Conservation (phyloP, 768 basidiomycete genomes). For the Boletus edulis region DNA sequence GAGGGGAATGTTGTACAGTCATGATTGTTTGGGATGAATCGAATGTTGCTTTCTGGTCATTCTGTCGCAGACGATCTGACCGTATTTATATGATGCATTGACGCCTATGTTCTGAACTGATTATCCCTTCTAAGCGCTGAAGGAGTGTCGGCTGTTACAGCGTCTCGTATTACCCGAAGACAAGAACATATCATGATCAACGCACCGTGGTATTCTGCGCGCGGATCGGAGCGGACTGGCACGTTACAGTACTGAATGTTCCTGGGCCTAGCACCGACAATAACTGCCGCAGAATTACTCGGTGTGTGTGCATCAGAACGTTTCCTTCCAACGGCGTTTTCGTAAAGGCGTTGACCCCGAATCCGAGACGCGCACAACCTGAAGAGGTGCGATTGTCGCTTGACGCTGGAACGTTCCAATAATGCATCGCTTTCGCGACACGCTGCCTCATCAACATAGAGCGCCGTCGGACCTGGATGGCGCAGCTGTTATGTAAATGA, state of each 20-base stretch:
- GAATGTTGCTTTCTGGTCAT: background rate
- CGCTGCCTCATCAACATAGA: background rate
- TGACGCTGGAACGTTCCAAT: background rate
- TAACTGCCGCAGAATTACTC: too few relatives aligned
- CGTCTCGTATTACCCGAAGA: background rate
- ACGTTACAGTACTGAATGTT: too few relatives aligned
- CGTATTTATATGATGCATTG: background rate
- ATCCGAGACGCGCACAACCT: background rate
- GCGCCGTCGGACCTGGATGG: background rate
- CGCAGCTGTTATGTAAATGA: background rate
- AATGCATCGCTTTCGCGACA: background rate
- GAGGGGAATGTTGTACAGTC: slow-evolving; percentile 11
- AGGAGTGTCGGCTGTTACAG: background rate
- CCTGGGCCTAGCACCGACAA: too few relatives aligned
- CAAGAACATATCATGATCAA: too few relatives aligned
- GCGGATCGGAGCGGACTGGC: too few relatives aligned
- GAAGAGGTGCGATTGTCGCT: background rate
- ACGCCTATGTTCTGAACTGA: background rate
- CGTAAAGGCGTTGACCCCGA: too few relatives aligned
- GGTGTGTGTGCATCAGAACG: background rate
- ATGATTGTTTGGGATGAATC: slow-evolving; percentile 8
- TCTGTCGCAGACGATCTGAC: background rate
- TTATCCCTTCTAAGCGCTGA: background rate
- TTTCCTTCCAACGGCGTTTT: background rate
- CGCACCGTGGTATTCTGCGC: too few relatives aligned